Evolutionary conservation across 2,329 filamentous ascomycete species (phyloP).

Genomic region (Ceratocystis smalleyi): DNA sequence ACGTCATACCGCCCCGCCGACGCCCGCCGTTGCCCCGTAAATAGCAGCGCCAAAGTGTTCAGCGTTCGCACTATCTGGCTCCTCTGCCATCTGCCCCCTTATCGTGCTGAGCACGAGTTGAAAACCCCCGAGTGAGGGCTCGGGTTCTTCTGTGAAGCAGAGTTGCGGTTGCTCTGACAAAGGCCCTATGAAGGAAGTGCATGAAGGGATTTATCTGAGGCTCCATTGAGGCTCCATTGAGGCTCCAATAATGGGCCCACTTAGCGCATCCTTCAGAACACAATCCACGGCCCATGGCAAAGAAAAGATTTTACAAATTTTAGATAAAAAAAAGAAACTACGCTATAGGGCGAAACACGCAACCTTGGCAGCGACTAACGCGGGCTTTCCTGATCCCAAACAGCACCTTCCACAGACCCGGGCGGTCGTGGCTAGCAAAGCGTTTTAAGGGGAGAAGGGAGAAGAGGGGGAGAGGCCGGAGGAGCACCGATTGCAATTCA

Average conservation of each 20-base stretch:
- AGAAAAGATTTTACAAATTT: neutral
- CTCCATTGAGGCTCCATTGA: neutral
- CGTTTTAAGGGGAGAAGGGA: slow-evolving; percentile 7
- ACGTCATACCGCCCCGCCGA: slow-evolving; percentile 13
- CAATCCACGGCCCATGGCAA: neutral
- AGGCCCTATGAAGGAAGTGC: neutral
- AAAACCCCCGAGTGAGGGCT: slow-evolving; percentile 1
- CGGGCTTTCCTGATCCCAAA: neutral
- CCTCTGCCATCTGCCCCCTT: neutral
- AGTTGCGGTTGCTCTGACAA: neutral
- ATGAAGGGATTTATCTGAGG: neutral
- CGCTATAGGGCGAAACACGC: slow-evolving; percentile 2
- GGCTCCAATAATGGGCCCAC: slow-evolving; percentile 15
- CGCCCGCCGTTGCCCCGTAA: neutral
- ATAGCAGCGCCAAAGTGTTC: neutral
- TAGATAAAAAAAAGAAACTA: neutral
- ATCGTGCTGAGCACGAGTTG: neutral
- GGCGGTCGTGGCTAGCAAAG: neutral
- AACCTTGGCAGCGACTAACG: neutral
- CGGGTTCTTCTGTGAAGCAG: neutral
- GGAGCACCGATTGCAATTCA: slow-evolving; percentile 14
- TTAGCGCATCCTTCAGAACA: slow-evolving; percentile 8
- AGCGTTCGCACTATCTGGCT: neutral
- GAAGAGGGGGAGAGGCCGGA: slow-evolving; percentile 11
- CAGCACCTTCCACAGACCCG: neutral